Base-by-base conservation (phyloP, 176 grass and related monocot species). In the Areca catechu region DNA sequence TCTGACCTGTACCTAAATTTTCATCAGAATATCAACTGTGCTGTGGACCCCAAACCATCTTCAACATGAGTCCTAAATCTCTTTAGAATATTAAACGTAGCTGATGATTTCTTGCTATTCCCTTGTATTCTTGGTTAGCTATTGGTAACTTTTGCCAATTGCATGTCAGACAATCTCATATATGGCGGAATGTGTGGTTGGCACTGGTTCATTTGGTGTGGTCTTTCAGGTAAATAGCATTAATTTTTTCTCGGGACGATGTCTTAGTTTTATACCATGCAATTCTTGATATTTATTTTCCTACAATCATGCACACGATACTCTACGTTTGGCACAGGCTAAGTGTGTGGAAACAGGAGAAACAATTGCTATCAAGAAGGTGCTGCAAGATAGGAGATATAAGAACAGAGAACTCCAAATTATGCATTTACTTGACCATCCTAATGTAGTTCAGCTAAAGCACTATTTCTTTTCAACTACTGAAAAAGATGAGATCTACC, bases 141-240 rank as follows among this genome's bases (percentile, higher is more conserved):
- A 3, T 48, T 15, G 21, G n/a, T 49, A 48, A 49, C 10, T 48
- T 24, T 58, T 25, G 22, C 20, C 22, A 24, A 25, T 27, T 12
- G 9, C 1, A 0, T 24, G 6, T 27, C 56, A 58, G 56, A 58
- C 22, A 25, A 58, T 58, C 20, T 58, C 56, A 54, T 67, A 67
- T 67, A 67, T 54, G 25, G 65, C 65, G 21, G 65, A 67, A 54
- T 51, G 51, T 20, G 51, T 67, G 53, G 51, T 67, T 30, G 65
- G 65, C n/a, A 67, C 65, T 37, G 65, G 65, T 54, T 67, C 65
- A 55, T 67, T 67, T 54, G 65, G 65, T 55, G 65, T 67, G 43
- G 65, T 67, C 7, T 67, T 54, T 54, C 65, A 67, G 65, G 65
- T 67, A 67, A 37, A 43, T 43, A 43, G 34, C 34, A 37, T 37